Conservation (phyloP, 768 basidiomycete species). For the Lentinula aciculospora region DNA sequence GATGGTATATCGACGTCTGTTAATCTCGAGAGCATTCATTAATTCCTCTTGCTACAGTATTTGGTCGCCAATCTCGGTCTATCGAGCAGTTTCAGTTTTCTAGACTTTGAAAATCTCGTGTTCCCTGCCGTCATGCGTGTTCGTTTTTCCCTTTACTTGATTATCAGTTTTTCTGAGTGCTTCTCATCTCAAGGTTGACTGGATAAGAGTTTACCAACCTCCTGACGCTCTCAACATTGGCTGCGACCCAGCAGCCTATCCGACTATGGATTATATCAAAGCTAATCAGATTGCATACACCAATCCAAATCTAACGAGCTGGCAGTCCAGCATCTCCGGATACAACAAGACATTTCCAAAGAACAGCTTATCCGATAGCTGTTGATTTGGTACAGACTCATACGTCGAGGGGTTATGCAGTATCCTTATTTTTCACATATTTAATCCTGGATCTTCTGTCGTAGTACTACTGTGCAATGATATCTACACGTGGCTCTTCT, state of each 20-base stretch:
- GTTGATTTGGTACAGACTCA: slow-evolving; percentile 16
- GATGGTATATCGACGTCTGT: too few species aligned
- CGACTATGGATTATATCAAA: slow-evolving; percentile 67
- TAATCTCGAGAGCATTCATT: too few species aligned
- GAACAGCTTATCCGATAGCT: slow-evolving; percentile 18
- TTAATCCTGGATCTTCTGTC: too few species aligned
- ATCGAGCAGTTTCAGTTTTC: slow-evolving; percentile 67
- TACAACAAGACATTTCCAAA: slow-evolving; percentile 31
- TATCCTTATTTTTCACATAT: too few species aligned
- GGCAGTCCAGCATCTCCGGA: slow-evolving; percentile 16
- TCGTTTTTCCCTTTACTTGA: not conserved
- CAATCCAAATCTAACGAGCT: slow-evolving; percentile 6
- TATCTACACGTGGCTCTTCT: not conserved
- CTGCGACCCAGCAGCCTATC: slow-evolving; percentile 60
- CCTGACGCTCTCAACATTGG: slow-evolving; percentile 56
- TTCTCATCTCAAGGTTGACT: slow-evolving; percentile 21
- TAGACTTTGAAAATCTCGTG: slow-evolving; percentile 61
- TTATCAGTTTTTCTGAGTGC: not conserved
- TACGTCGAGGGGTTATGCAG: too few species aligned
- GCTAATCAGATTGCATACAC: slow-evolving; percentile 16
- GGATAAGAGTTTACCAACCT: slow-evolving; percentile 69
- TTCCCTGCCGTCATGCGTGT: slow-evolving; percentile 55
- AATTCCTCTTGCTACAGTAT: slow-evolving; percentile 48
- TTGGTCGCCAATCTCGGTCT: slow-evolving; percentile 81
- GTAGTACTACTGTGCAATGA: too few species aligned